Evolutionary conservation across 169 alveolate species (phyloP).

Genomic region (Plasmodium ovale): DNA sequence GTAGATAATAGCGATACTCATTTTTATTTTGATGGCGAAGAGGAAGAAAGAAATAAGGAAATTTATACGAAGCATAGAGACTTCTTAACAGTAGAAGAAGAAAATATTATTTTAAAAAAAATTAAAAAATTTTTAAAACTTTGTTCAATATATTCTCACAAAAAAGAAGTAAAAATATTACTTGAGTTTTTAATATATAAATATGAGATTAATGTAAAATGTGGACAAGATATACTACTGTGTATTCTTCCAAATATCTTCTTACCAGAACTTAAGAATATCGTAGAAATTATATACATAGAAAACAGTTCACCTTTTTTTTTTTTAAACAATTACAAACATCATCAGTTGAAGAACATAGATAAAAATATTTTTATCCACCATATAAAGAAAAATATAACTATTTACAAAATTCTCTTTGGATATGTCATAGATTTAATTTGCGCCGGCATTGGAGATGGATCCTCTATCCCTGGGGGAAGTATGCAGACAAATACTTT

Average conservation of each 20-base stretch:
- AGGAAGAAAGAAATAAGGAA: conserved; percentile 14
- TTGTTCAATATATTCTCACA: conserved; percentile 51
- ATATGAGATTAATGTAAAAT: conserved; percentile 71
- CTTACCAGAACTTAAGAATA: conserved; percentile 20
- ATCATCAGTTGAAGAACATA: conserved; percentile 4
- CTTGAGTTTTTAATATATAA: conserved; percentile 63
- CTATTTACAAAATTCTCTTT: conserved; percentile 46
- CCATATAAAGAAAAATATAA: conserved; percentile 44
- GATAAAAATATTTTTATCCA: conserved; percentile 37
- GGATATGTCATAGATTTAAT: conserved; percentile 34
- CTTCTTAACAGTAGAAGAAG: conserved; percentile 67
- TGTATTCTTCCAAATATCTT: conserved; percentile 38
- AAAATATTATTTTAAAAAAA: conserved; percentile 24
- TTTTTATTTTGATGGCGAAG: background rate
- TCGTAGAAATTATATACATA: conserved; percentile 63
- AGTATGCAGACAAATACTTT: too few species aligned
- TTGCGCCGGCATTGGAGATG: background rate
- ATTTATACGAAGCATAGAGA: conserved; percentile 59
- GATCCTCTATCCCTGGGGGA: too few species aligned
- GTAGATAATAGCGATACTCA: conserved; percentile 30
- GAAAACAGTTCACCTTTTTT: conserved; percentile 39
- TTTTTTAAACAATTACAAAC: conserved; percentile 50
- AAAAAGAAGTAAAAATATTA: conserved; percentile 55
- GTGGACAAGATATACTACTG: conserved; percentile 46
- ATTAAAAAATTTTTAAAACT: conserved; percentile 49